Base-by-base conservation (phyloP, 768 basidiomycete species). In the Trametes cubensis region DNA sequence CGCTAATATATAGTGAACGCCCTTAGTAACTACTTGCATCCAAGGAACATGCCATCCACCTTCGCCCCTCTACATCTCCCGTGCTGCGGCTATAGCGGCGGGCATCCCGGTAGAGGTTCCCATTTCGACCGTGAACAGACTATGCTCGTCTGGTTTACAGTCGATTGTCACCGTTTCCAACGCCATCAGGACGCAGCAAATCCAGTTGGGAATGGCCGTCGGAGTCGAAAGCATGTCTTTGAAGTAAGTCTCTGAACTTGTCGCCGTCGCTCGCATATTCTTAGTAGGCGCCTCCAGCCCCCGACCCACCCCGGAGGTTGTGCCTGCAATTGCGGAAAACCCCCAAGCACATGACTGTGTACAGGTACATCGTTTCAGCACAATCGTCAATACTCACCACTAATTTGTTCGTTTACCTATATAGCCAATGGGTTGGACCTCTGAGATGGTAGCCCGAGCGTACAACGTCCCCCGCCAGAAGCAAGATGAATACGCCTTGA, bases 361-460 rank as follows among this genome's bases (percentile, higher is more conserved):
- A 44, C 87, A 90, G 79, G 89, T 86, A 47, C 48, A 75, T 64
- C 3, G 18, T 47, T 58, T 63, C 30, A 49, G 5, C 28, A 23
- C 2, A 26, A 4, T 1, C 17, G 23, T 11, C 46, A 26, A 7
- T 28, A 17, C 5, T 14, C 6, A 1, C 28, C 4, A 26, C 23
- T 18, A 18, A 23, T 25, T 20, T 21, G n/a, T 2, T 5, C 17
- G 26, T 38, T 28, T 8, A 63, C 50, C 65, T 15, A n/a, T 60
- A 39, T 41, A 93, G 89, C 89, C 92, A 13, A 95, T 95, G 94
- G 94, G 94, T 52, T 99, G 93, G 93, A 95, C 93, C 1, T 91
- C 91, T 5, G 93, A 95, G 74, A 87, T 91, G 86, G 91, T 94
- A 21, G 91, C 93, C n/a, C 74, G 87, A 68, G 78, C 83, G 8